Base-by-base conservation (phyloP, 2,329 filamentous ascomycete genomes). In the Aureobasidium sp. region DNA sequence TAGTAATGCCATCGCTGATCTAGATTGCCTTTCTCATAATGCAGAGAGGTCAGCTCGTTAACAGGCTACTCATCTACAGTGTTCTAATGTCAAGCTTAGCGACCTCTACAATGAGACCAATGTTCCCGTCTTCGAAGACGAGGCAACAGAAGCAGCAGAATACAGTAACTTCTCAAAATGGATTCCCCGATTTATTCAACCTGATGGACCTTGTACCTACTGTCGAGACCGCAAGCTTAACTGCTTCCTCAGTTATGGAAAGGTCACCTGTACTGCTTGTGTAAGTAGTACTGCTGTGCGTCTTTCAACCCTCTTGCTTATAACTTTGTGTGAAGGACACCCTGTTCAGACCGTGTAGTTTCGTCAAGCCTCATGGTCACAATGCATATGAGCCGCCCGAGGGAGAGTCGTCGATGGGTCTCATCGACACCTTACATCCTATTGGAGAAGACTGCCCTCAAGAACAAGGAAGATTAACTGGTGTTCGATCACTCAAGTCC, bases 261-360 rank as follows among this genome's bases (percentile, higher is more conserved):
- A 76, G 42, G 69, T 71, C 9, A 71, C 69, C 29, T 81, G 79
- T 66, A 79, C 76, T 6, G 73, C 79, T 23, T 81, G 79, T 68
- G 56, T 59, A 23, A 36, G 56, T 50, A 39, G 13, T n/a, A 17
- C 23, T 17, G 20, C 20, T 20, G 20, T 4, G 3, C 13, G n/a
- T 58, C 26, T 12, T 12, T 4, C 36, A n/a, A 26, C 4, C 15
- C 1, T 2, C 3, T 29, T 1, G 34, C 44, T 59, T 13, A 50
- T 20, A 5, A 20, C 34, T 15, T 32, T 15, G 34, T 12, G 12
- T 23, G 2, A 39, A 59, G 56, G 75, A 74, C 53, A 75, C 77
- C 42, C 68, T 81, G 36, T 80, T 80, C 68, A 72, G 79, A 15
- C 74, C 76, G 23, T 81, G 79, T 70, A 79, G 77, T 67, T 77